Conservation (phyloP, 1,284 basidiomycete genomes). For the Takashimella tepidaria region DNA sequence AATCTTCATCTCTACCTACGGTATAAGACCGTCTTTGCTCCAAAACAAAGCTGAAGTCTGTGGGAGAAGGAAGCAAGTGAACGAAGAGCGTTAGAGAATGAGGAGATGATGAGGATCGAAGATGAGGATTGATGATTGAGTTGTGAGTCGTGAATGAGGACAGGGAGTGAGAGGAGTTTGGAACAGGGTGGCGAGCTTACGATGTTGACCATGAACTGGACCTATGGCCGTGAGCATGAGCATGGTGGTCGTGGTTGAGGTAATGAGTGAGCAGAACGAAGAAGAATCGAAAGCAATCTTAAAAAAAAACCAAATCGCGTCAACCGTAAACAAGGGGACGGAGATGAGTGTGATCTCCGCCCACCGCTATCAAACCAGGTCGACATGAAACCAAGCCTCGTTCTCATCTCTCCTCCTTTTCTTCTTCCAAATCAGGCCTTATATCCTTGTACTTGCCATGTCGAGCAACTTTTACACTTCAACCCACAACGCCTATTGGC, state of each 20-base stretch:
- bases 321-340: too few species aligned
- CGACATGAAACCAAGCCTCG: too few species aligned
- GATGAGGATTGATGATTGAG: too few species aligned
- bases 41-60: conserved; percentile 41
- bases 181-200: conserved; percentile 20
- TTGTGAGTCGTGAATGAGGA: neutral
- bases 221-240: conserved; percentile 42
- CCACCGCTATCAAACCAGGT: too few species aligned
- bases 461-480: conserved; percentile 44
- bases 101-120: neutral
- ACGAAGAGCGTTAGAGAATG: neutral
- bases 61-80: neutral
- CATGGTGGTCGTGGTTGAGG: conserved; percentile 20
- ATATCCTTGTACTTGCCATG: too few species aligned
- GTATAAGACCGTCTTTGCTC: conserved; percentile 32
- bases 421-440: too few species aligned
- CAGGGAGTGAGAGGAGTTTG: neutral
- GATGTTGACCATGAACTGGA: conserved; percentile 33
- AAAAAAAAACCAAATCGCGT: too few species aligned
- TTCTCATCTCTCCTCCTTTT: neutral
- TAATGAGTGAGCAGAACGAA: too few species aligned
- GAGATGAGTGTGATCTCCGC: too few species aligned
- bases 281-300: too few species aligned
- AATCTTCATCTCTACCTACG: conserved; percentile 29
- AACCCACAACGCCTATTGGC: conserved; percentile 57